These are phyloP conservation scores for Alternaria gansuensis DNA, from an alignment of 2,329 filamentous ascomycete genomes.

Conservation along the genomic window DNA sequence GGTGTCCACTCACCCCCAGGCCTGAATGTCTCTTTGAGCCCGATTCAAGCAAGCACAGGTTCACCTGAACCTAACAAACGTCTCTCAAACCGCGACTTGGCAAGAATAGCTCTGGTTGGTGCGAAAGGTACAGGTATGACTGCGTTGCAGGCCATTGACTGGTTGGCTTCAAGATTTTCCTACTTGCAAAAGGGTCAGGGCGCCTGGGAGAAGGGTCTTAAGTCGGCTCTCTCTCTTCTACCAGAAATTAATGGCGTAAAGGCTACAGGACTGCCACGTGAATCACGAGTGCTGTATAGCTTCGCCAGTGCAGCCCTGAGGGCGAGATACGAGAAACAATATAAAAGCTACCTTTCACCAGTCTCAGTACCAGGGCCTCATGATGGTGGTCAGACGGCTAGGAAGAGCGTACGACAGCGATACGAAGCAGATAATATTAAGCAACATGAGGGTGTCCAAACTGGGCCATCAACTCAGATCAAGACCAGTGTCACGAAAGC, in stretches of 20 bases:
- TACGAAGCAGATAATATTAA: not conserved
- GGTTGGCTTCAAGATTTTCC: conserved; percentile 24
- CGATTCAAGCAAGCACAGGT: not conserved
- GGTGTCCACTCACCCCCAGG: no score
- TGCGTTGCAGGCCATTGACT: conserved; percentile 19
- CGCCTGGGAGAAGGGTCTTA: conserved; percentile 28
- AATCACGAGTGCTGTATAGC: conserved; percentile 9
- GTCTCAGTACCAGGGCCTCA: not conserved
- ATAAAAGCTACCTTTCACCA: conserved; percentile 6
- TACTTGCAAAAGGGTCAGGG: conserved; percentile 19
- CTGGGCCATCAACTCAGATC: not conserved
- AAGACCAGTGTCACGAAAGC: not conserved
- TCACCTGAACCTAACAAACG: not conserved
- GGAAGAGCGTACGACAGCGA: not conserved
- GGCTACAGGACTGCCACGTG: not conserved
- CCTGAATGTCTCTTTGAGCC: not conserved
- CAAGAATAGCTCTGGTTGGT: conserved; percentile 27
- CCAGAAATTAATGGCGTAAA: conserved; percentile 23
- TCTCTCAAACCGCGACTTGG: conserved; percentile 19
- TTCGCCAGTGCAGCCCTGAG: conserved; percentile 14
- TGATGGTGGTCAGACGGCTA: not conserved
- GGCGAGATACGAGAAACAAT: conserved; percentile 9
- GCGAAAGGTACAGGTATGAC: conserved; percentile 23
- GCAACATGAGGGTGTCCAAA: not conserved
- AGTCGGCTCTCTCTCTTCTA: conserved; percentile 20